These are phyloP conservation scores for Metschnikowia kunwiensis DNA, from an alignment of 805 yeast species.

Conservation along the genomic window DNA sequence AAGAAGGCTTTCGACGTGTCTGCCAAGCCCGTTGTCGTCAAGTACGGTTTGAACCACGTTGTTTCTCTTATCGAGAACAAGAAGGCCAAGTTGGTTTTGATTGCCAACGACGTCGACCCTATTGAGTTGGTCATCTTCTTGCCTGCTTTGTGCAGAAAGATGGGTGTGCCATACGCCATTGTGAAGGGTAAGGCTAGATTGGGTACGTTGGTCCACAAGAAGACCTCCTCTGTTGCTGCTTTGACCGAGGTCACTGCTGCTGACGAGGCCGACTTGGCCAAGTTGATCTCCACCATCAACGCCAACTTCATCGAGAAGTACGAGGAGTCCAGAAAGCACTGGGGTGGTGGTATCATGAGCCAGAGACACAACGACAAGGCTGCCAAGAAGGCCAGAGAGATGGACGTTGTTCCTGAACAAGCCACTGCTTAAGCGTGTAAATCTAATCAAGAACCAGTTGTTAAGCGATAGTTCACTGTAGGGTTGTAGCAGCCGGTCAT, in stretches of 20 bases:
- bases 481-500: too few species aligned
- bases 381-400: conserved; percentile 69
- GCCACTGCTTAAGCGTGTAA: conserved; percentile 8
- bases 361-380: conserved; percentile 84
- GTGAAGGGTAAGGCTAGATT: conserved; percentile 98
- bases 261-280: conserved; percentile 93
- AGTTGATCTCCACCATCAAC: conserved; percentile 87
- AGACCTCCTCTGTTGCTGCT: conserved; percentile 96
- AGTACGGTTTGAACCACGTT: conserved; percentile 99
- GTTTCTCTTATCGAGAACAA: conserved; percentile 96
- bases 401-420: conserved; percentile 42
- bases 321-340: conserved; percentile 96
- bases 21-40: conserved; percentile 93
- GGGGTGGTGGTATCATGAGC: conserved; percentile 99
- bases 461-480: background rate
- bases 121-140: conserved; percentile 95
- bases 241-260: conserved; percentile 91
- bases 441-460: conserved; percentile 5
- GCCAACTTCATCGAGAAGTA: conserved; percentile 90
- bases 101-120: conserved; percentile 99
- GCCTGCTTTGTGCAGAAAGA: conserved; percentile 98
- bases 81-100: conserved; percentile 95
- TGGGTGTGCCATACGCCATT: conserved; percentile 99
- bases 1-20: conserved; percentile 95
- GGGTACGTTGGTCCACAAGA: conserved; percentile 95